Base-by-base conservation (phyloP, 768 basidiomycete genomes). In the Hericium erinaceus region DNA sequence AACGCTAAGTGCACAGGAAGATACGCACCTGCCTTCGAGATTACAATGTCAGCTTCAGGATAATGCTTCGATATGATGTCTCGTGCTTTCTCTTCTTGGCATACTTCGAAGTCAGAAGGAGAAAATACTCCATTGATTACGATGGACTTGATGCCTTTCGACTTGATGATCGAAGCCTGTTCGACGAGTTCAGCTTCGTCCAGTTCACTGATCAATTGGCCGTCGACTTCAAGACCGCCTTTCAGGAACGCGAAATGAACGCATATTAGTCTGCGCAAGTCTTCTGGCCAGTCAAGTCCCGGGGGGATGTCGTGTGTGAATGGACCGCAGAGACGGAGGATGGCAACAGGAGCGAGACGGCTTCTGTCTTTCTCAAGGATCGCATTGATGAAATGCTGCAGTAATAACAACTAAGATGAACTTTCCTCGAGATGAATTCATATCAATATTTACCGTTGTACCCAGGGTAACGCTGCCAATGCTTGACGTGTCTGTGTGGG, bases 261-360 rank as follows among this genome's bases (percentile, higher is more conserved):
- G 57, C 72, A 65, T 15, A 72, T 65, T 16, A 74, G 52, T 3
- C 48, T 54, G 33, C 67, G 66, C 16, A 77, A 56, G 18, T 69
- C 70, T 24, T 52, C 64, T 1, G 75, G 82, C 61, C 80, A 83
- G 18, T 77, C 77, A 15, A 77, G 71, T 59, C 81, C 83, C 0
- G 84, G 78, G 11, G 83, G 84, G 16, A 75, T 75, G 38, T 81
- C 80, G n/a, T 67, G 71, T 2, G 80, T 80, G 66, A 80, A 84
- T 0, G 81, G 80, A 3, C 78, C 80, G 49, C 81, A 82, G 7
- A 87, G 73, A 56, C 85, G 78, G 51, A 87, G 74, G 39, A 86
- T 82, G 0, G 82, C 85, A 0, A 87, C 84, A 49, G 77, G 77
- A 48, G 76, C 74, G 13, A 86, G 68, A n/a, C 78, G 73, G 2